phyloP scores from a whole-genome alignment of 805 yeast species.

The Brettanomyces naardenensis region DNA sequence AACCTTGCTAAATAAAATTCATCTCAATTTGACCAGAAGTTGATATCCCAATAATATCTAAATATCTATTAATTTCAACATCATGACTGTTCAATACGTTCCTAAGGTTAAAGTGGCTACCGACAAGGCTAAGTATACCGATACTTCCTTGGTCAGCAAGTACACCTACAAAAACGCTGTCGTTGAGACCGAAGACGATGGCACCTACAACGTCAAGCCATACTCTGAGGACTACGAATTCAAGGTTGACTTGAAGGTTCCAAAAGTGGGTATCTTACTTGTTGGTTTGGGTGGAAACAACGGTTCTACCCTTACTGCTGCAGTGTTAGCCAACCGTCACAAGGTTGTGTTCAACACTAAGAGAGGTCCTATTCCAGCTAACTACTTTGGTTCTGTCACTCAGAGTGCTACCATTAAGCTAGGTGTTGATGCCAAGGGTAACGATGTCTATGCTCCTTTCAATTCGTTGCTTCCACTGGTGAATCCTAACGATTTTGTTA shows the following conservation, averaged over 20 bases:
- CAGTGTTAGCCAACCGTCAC: constrained; percentile 78
- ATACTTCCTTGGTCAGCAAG: constrained; percentile 47
- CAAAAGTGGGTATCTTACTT: constrained; percentile 81
- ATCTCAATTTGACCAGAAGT: too few species aligned
- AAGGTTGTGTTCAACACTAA: constrained; percentile 73
- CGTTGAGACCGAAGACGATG: constrained; percentile 46
- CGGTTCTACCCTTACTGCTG: constrained; percentile 85
- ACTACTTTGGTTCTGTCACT: constrained; percentile 91
- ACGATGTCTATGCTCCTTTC: constrained; percentile 89
- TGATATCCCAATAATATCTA: too few species aligned
- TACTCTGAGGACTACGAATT: constrained; percentile 69
- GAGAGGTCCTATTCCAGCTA: constrained; percentile 61
- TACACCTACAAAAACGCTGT: constrained; percentile 71
- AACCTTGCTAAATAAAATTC: too few species aligned
- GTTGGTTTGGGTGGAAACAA: constrained; percentile 97
- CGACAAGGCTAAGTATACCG: constrained; percentile 42
- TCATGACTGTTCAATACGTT: constrained; percentile 27
- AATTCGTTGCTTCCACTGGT: constrained; percentile 83
- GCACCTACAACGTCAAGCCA: constrained; percentile 60
- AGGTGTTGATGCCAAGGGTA: constrained; percentile 76
- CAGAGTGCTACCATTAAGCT: constrained; percentile 86
- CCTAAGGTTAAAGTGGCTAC: constrained; percentile 47
- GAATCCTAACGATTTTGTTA: constrained; percentile 81
- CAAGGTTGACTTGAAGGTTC: constrained; percentile 73
- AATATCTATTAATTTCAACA: too few species aligned